Percentiles rank a stretch among this genome's conserved stretches.
Evolutionary conservation across 2,329 filamentous ascomycete genomes (phyloP).

Genomic region (Aspergillus sp.): DNA sequence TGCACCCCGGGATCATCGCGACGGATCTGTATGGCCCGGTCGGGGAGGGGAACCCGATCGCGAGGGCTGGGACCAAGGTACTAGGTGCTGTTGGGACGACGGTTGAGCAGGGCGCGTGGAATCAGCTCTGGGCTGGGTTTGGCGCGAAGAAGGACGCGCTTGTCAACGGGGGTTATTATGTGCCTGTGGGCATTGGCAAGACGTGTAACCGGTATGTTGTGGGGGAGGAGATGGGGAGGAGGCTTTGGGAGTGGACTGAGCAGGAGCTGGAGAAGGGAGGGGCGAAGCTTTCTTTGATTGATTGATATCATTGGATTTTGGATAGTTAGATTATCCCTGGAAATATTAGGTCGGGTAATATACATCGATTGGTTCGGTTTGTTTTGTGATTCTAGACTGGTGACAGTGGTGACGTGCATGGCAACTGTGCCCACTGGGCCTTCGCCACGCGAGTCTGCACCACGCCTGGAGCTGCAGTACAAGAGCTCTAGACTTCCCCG

Average conservation of each 20-base stretch:
- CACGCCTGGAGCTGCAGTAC: no score
- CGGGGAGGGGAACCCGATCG: slow-evolving; percentile 7
- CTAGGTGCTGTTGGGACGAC: slow-evolving; percentile 21
- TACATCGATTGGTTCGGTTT: neutral
- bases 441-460: neutral
- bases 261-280: slow-evolving; percentile 20
- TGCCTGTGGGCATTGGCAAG: slow-evolving; percentile 30
- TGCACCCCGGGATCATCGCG: slow-evolving; percentile 49
- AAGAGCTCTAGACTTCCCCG: neutral
- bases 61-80: slow-evolving; percentile 11
- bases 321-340: neutral
- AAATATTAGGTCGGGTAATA: no score
- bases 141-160: slow-evolving; percentile 26
- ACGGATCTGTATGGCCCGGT: slow-evolving; percentile 31
- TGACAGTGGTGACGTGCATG: slow-evolving; percentile 3
- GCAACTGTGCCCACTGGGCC: neutral
- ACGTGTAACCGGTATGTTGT: slow-evolving; percentile 25
- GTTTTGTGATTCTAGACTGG: neutral
- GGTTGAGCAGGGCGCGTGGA: slow-evolving; percentile 23
- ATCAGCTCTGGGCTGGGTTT: slow-evolving; percentile 31
- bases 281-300: neutral
- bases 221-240: slow-evolving; percentile 25
- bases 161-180: slow-evolving; percentile 30
- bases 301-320: neutral
- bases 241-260: slow-evolving; percentile 38